phyloP scores from a whole-genome alignment of 768 basidiomycete species.

The Suillus placidus region DNA sequence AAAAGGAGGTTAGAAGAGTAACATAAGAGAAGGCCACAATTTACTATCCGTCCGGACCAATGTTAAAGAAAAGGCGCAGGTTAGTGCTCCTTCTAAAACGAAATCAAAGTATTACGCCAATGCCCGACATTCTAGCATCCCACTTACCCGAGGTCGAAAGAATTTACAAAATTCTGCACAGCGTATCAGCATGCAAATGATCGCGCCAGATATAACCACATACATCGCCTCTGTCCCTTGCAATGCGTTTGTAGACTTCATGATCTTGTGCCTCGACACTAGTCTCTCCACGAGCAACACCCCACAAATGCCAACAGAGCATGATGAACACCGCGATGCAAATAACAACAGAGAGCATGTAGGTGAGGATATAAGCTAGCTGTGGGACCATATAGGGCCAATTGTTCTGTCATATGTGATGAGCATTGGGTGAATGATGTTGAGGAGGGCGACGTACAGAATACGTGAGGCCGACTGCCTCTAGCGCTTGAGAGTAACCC shows the following conservation, averaged over 20 bases:
- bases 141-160: conserved; percentile 83
- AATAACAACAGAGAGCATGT: conserved; percentile 75
- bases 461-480: conserved; percentile 58
- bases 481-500: conserved; percentile 64
- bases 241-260: conserved; percentile 70
- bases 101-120: not conserved
- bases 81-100: conserved; percentile 58
- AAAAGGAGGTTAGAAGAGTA: not conserved
- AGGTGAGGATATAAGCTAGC: conserved; percentile 69
- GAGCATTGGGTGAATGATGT: not conserved
- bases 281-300: conserved; percentile 77
- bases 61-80: conserved; percentile 83
- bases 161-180: conserved; percentile 77
- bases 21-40: conserved; percentile 34
- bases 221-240: conserved; percentile 71
- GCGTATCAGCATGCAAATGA: conserved; percentile 2
- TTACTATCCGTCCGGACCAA: conserved; percentile 80
- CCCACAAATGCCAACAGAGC: conserved; percentile 73
- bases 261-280: conserved; percentile 91
- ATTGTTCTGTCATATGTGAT: conserved; percentile 23
- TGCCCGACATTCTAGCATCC: not conserved
- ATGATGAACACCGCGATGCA: conserved; percentile 75
- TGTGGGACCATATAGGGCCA: conserved; percentile 73
- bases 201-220: conserved; percentile 22
- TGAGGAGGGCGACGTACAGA: conserved; percentile 37